These are phyloP conservation scores for Trichoderma polysporum DNA, from an alignment of 2,329 filamentous ascomycete species.

Conservation along the genomic window DNA sequence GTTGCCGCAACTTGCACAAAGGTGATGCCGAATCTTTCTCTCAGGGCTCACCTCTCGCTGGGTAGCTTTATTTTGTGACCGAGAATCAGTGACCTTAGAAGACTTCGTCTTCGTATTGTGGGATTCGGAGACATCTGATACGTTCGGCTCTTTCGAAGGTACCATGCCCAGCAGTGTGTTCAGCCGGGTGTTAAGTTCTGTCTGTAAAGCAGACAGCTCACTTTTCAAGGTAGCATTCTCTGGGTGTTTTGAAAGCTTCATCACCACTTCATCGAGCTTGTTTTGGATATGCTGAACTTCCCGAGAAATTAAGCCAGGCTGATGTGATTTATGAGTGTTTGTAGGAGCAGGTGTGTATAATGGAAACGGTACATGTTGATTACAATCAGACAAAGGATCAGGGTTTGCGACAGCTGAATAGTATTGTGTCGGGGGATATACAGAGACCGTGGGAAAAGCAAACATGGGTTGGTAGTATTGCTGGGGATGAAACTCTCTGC, in stretches of 20 bases:
- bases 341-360: background rate
- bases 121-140: background rate
- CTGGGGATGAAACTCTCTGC: background rate
- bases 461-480: slow-evolving; percentile 16
- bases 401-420: background rate
- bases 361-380: background rate
- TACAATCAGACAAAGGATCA: background rate
- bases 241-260: slow-evolving; percentile 28
- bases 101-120: background rate
- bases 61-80: background rate
- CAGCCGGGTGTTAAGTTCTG: slow-evolving; percentile 32
- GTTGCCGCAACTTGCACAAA: slow-evolving; percentile 40
- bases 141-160: background rate
- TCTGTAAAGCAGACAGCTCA: slow-evolving; percentile 31
- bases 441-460: slow-evolving; percentile 15
- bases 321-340: background rate
- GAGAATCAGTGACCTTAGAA: background rate
- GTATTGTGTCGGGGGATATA: background rate
- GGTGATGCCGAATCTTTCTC: slow-evolving; percentile 30
- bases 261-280: slow-evolving; percentile 30
- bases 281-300: slow-evolving; percentile 32
- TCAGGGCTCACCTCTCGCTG: slow-evolving; percentile 27
- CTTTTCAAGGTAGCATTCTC: slow-evolving; percentile 26
- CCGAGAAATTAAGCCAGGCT: slow-evolving; percentile 13
- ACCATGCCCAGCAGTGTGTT: slow-evolving; percentile 24